Evolutionary conservation across 805 yeast genomes (phyloP).

Genomic region (Schwanniomyces polymorphus): DNA sequence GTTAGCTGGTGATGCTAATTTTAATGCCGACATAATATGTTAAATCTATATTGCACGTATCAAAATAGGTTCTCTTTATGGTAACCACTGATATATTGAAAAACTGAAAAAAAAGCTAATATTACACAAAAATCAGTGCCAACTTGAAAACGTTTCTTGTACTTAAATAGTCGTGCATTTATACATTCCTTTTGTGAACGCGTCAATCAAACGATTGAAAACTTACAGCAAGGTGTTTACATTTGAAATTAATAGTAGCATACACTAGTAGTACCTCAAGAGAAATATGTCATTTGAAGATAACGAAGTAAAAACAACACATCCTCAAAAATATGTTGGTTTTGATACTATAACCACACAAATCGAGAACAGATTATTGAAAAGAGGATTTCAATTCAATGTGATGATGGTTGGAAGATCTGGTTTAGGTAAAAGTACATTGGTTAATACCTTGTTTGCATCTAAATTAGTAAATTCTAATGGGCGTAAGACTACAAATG

Average conservation of each 20-base stretch:
- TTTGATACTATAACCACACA: conserved; percentile 95
- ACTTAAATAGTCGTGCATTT: background rate
- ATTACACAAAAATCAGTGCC: background rate
- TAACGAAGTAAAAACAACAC: conserved; percentile 20
- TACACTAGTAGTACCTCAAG: background rate
- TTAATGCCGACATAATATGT: conserved; percentile 24
- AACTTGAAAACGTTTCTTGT: background rate
- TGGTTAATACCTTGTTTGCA: conserved; percentile 83
- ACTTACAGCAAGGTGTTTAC: background rate
- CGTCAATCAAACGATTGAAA: background rate
- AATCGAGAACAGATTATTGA: conserved; percentile 87
- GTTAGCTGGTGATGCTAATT: conserved; percentile 14
- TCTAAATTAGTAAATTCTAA: conserved; percentile 71
- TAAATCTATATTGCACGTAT: background rate
- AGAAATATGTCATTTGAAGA: conserved; percentile 1
- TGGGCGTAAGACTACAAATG: conserved; percentile 68
- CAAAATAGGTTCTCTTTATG: background rate
- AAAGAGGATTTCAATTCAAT: conserved; percentile 92
- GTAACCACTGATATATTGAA: background rate
- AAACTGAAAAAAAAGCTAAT: background rate
- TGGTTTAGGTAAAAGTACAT: conserved; percentile 92
- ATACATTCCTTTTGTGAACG: conserved; percentile 1
- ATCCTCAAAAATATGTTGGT: conserved; percentile 85
- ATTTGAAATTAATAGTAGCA: background rate
- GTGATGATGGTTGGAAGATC: conserved; percentile 89